A percentile compares a stretch with the other conserved stretches of the same genome.
Evolutionary conservation across 2,329 filamentous ascomycete genomes (phyloP).

Genomic region (Colletotrichum siamense): DNA sequence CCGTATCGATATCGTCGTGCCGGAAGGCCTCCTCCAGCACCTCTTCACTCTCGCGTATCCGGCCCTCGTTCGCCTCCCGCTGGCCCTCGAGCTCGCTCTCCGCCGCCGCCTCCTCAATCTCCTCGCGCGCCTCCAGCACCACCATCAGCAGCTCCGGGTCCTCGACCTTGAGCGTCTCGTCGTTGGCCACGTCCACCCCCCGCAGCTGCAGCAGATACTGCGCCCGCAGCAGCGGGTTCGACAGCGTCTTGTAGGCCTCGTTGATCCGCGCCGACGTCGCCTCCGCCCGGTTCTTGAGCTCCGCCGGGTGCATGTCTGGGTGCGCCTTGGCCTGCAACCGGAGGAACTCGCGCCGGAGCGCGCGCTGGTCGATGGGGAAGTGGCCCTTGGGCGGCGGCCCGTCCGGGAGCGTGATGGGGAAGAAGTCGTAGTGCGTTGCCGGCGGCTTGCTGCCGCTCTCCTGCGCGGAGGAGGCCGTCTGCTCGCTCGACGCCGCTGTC

Average conservation of each 20-base stretch:
- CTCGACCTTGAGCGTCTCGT: slow-evolving; percentile 76
- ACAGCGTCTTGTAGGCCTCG: slow-evolving; percentile 86
- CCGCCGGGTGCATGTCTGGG: slow-evolving; percentile 69
- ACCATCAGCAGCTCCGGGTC: slow-evolving; percentile 74
- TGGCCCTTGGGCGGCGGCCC: slow-evolving; percentile 80
- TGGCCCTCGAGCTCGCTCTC: slow-evolving; percentile 70
- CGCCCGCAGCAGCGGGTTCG: slow-evolving; percentile 79
- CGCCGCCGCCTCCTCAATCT: slow-evolving; percentile 71
- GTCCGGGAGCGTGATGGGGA: slow-evolving; percentile 76
- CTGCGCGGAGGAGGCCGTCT: neutral
- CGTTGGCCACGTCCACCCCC: slow-evolving; percentile 78
- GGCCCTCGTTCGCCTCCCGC: slow-evolving; percentile 68
- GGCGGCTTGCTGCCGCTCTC: slow-evolving; percentile 18
- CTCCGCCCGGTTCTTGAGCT: slow-evolving; percentile 69
- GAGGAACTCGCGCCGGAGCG: slow-evolving; percentile 85
- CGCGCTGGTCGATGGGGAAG: slow-evolving; percentile 75
- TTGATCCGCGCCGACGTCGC: slow-evolving; percentile 85
- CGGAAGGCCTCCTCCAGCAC: slow-evolving; percentile 70
- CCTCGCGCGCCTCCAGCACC: slow-evolving; percentile 81
- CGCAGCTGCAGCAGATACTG: slow-evolving; percentile 82
- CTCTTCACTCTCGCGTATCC: slow-evolving; percentile 69
- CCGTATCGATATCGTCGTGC: slow-evolving; percentile 67
- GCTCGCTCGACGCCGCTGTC: neutral
- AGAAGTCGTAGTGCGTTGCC: slow-evolving; percentile 83
- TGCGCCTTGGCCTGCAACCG: slow-evolving; percentile 79